phyloP scores from a whole-genome alignment of 805 yeast genomes.

The Komagataella populi region DNA sequence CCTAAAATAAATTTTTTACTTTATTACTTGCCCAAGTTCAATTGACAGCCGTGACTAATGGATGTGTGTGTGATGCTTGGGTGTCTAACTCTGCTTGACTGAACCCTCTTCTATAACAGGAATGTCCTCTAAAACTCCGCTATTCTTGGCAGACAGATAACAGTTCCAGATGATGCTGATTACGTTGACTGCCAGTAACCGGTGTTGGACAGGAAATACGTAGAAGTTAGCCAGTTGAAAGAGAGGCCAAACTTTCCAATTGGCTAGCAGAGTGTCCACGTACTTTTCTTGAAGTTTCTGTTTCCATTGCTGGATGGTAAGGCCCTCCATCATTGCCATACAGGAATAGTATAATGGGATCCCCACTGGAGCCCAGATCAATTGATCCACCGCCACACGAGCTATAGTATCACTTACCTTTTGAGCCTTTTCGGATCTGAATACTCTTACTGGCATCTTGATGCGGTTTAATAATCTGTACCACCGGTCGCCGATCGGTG shows the following conservation, averaged over 20 bases:
- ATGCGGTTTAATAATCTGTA: constrained; percentile 37
- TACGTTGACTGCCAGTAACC: constrained; percentile 56
- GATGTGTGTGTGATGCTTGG: neutral
- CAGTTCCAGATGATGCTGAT: constrained; percentile 80
- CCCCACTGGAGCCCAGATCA: constrained; percentile 63
- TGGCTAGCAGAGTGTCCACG: constrained; percentile 56
- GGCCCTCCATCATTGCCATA: constrained; percentile 56
- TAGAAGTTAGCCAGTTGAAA: constrained; percentile 73
- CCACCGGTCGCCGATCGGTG: constrained; percentile 68
- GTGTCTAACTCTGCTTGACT: neutral
- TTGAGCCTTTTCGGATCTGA: constrained; percentile 2
- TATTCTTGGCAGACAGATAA: constrained; percentile 26
- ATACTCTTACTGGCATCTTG: constrained; percentile 18
- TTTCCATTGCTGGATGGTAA: constrained; percentile 23
- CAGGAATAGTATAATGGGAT: constrained; percentile 59
- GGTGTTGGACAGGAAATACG: constrained; percentile 56
- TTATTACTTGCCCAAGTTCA: neutral
- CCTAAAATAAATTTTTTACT: no score
- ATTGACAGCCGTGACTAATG: neutral
- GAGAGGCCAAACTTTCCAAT: constrained; percentile 86
- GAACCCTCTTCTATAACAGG: neutral
- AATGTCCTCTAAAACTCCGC: neutral
- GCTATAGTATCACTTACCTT: constrained; percentile 20
- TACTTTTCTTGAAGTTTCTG: constrained; percentile 34
- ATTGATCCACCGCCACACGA: constrained; percentile 60